These are phyloP conservation scores for Barbarea vulgaris DNA, from an alignment of 345 rosid species.

Conservation along the genomic window DNA sequence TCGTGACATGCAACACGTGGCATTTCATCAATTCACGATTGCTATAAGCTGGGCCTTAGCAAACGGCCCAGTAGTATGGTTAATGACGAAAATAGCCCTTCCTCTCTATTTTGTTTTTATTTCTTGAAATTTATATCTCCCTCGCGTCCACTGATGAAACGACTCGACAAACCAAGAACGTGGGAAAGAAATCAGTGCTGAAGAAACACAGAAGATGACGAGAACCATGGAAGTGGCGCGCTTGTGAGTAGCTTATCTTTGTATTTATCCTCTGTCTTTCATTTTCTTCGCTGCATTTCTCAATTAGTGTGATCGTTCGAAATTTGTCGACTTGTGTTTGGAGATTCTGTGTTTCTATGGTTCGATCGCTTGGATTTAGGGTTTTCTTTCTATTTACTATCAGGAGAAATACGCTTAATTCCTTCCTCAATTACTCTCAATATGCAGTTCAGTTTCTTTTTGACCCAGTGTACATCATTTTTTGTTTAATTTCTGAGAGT, in stretches of 20 bases:
- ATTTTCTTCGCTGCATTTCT: background rate
- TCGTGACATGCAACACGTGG: conserved; percentile 34
- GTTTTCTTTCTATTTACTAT: background rate
- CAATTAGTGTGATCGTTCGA: conserved; percentile 1
- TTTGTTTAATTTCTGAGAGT: background rate
- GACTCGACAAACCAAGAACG: conserved; percentile 20
- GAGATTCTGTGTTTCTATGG: conserved; percentile 21
- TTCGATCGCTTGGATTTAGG: conserved; percentile 11
- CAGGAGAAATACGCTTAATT: background rate
- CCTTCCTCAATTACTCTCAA: background rate
- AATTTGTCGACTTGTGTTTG: conserved; percentile 15
- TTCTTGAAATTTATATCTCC: conserved; percentile 1
- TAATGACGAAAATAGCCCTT: background rate
- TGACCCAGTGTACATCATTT: background rate
- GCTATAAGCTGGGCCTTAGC: conserved; percentile 7
- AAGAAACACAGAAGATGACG: conserved; percentile 30
- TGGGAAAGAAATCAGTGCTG: conserved; percentile 22
- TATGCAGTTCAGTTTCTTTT: background rate
- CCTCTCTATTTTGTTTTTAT: background rate
- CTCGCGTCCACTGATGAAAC: conserved; percentile 5
- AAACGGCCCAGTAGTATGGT: background rate
- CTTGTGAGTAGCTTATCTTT: conserved; percentile 19
- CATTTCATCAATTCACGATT: background rate
- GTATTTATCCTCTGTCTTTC: background rate
- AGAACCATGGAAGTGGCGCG: conserved; percentile 20